Percentiles rank a stretch among this genome's conserved stretches.
phyloP scores from a whole-genome alignment of 2,329 filamentous ascomycete genomes.

The Didymella glomerata region DNA sequence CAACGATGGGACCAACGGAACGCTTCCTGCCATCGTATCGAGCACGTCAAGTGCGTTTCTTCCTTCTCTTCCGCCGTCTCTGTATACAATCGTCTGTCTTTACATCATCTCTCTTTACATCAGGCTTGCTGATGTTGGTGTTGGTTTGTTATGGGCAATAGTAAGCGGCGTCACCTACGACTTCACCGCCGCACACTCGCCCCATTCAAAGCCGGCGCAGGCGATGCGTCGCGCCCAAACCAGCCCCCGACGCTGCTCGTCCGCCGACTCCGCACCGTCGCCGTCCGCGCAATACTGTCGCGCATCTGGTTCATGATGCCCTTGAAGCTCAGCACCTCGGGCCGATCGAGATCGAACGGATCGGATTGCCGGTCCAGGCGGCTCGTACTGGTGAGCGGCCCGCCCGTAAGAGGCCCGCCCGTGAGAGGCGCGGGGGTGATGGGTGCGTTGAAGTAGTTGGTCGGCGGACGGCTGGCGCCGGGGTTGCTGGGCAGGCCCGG shows the following conservation, averaged over 20 bases:
- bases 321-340: constrained; percentile 50
- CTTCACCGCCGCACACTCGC: constrained; percentile 19
- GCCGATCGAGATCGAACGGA: constrained; percentile 53
- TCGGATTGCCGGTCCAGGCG: constrained; percentile 50
- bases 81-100: not conserved
- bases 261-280: constrained; percentile 35
- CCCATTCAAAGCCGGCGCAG: constrained; percentile 32
- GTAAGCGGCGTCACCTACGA: no score
- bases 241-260: constrained; percentile 45
- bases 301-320: constrained; percentile 40
- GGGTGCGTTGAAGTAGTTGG: constrained; percentile 37
- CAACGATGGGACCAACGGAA: constrained; percentile 42
- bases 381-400: constrained; percentile 12
- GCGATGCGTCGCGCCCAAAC: constrained; percentile 28
- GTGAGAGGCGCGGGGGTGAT: constrained; percentile 21
- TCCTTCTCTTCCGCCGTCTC: not conserved
- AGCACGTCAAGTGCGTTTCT: constrained; percentile 16
- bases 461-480: constrained; percentile 29
- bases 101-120: not conserved
- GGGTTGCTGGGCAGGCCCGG: constrained; percentile 14
- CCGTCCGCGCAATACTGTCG: constrained; percentile 41
- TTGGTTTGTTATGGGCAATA: no score
- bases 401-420: constrained; percentile 11
- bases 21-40: constrained; percentile 45
- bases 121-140: not conserved